Evolutionary conservation across 2,329 filamentous ascomycete species (phyloP), one percentile per base, ranked within the genome.

Genomic region (Microdochium paspali): DNA sequence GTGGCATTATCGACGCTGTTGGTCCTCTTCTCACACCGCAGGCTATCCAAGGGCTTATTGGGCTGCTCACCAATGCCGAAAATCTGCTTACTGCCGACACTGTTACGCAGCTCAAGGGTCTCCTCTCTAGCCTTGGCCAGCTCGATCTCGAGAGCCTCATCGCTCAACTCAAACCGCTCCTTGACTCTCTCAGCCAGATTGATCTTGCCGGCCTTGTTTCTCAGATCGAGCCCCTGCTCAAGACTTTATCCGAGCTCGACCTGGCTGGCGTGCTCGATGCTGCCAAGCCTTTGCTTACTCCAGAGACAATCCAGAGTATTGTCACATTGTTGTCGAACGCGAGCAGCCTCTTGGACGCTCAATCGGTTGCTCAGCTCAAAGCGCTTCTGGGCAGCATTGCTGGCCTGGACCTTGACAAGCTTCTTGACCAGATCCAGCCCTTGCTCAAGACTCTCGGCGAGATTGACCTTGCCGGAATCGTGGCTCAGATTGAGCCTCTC

Each of bases 101-200:
- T 21, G 35, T 40, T n/a, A n/a, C n/a, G n/a, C n/a, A n/a, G n/a
- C n/a, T n/a, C n/a, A n/a, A n/a, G n/a, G n/a, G n/a, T 0, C 54
- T 67, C 0, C 55, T 66, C 23, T 53, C 62, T 13, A 56, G 58
- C 13, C 54, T 67, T 3, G 52, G 48, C 1, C 53, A 60, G 1
- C 53, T 70, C 21, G 66, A 68, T 42, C 57, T 66, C 5, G 50
- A 64, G 9, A 60, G 62, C 2, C 54, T 68, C 1, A 50, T 68
- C 2, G 48, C 59, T 47, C 18, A 56, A 52, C 42, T 50, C 10
- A 32, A 44, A n/a, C 42, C 45, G 13, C 12, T 50, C 1, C 21
- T 63, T 3, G 49, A 57, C 20, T 58, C 61, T 20, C 45, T 66
- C 10, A 50, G 50, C 26, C 53, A 61, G 30, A 49, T 66, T 7